These are phyloP conservation scores for Solanum hybrid DNA, from an alignment of 305 asterid species.

Conservation along the genomic window DNA sequence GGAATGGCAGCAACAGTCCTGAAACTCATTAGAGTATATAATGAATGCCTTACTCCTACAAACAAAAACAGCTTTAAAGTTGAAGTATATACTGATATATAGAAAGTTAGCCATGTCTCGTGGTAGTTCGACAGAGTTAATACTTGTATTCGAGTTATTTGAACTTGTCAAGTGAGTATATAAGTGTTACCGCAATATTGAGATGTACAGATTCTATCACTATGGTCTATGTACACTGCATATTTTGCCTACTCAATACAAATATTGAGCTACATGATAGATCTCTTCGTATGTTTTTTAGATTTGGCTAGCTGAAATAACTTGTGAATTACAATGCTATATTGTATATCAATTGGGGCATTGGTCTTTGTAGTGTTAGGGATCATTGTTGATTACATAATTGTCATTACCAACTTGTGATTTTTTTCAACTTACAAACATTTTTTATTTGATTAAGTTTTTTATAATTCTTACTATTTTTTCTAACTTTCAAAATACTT, in stretches of 20 bases:
- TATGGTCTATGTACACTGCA: not conserved
- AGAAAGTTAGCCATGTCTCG: not conserved
- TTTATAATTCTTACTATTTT: too few relatives aligned
- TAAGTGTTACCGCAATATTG: not conserved
- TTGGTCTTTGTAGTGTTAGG: not conserved
- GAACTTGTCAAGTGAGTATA: not conserved
- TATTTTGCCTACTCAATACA: not conserved
- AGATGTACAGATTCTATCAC: not conserved
- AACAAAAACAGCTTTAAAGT: not conserved
- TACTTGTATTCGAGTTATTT: not conserved
- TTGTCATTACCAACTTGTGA: too few relatives aligned
- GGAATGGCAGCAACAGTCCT: slow-evolving; percentile 69
- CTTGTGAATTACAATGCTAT: not conserved
- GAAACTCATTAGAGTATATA: slow-evolving; percentile 2
- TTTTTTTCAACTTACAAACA: too few relatives aligned
- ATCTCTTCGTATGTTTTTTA: not conserved
- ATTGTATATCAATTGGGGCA: not conserved
- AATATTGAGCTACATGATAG: not conserved
- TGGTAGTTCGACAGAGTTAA: not conserved
- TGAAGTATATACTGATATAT: not conserved
- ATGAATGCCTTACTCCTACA: not conserved
- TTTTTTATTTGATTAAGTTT: not conserved
- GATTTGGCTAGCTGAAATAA: not conserved
- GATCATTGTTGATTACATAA: too few relatives aligned
- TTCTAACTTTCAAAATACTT: too few relatives aligned